Base-by-base conservation (phyloP, 768 basidiomycete genomes). In the Phaffia tasmanica region DNA sequence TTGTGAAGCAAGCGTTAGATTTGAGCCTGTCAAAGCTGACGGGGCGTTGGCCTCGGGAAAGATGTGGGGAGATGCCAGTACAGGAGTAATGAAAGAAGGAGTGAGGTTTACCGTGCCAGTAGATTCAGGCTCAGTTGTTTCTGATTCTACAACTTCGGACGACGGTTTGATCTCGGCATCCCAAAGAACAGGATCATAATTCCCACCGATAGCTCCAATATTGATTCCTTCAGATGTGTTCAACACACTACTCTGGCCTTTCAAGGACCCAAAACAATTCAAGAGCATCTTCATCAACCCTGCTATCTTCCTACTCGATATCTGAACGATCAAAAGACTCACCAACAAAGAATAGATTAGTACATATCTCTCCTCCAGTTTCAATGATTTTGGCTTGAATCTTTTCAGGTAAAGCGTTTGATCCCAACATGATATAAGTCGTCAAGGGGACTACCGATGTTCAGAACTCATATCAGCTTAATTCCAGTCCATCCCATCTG, bases 371-470 rank as follows among this genome's bases (percentile, higher is more conserved):
- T 49, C 89, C 89, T 1, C 85, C 84, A 1, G 85, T 86, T 74
- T 83, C 81, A 23, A 83, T 81, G 73, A 88, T 86, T 74, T 84
- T 86, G 70, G 86, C 84, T 66, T 88, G 82, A 21, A 95, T 84
- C 30, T 78, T 74, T 55, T 81, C 79, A 5, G 92, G 90, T 18
- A 97, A 76, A 1, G 86, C 83, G 70, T 84, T 78, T 62, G 84
- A 83, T 21, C 93, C 93, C 74, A 91, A 85, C 83, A 91, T 92
- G 66, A 95, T 84, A 78, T 94, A 97, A 71, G 89, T 92, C 72
- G 89, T 87, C 21, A 94, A 78, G 15, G 93, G 89, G 32, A 85
- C 89, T 94, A 70, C 27, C 4, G 25, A 19, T 0, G 5, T 27
- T 14, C 11, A 25, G 27, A 67, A 25, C n/a, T 2, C 42, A 19